phyloP scores from a whole-genome alignment of 257 asterid genomes.

The Rauvolfia tetraphylla region DNA sequence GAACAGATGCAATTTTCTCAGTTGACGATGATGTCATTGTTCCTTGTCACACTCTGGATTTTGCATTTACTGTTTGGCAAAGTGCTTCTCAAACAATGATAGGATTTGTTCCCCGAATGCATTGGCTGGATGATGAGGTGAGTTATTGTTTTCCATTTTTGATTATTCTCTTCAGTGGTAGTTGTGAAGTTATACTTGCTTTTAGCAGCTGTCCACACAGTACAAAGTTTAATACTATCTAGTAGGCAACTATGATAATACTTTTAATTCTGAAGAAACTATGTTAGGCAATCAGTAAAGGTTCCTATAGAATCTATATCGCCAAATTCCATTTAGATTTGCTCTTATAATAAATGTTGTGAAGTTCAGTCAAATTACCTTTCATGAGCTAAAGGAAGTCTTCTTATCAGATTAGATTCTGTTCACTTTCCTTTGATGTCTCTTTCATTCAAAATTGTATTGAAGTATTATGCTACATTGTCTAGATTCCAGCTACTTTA shows the following conservation, averaged over 20 bases:
- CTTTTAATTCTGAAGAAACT: neutral
- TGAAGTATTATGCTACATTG: neutral
- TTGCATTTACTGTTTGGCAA: conserved; percentile 59
- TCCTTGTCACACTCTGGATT: conserved; percentile 57
- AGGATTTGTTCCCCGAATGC: conserved; percentile 69
- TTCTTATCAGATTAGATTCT: neutral
- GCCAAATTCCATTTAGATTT: neutral
- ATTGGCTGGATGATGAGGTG: conserved; percentile 54
- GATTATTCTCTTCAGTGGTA: neutral
- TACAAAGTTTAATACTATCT: neutral
- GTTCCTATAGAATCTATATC: neutral
- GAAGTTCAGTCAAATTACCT: neutral
- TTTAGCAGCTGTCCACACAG: neutral
- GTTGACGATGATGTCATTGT: conserved; percentile 61
- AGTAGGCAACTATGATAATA: neutral
- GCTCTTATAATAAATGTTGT: neutral
- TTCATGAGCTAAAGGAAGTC: neutral
- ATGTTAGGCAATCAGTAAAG: neutral
- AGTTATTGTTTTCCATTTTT: conserved; percentile 6
- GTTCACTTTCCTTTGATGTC: neutral
- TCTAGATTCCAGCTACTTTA: neutral
- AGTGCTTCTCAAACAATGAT: conserved; percentile 62
- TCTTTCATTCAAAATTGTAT: neutral
- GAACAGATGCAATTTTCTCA: conserved; percentile 61
- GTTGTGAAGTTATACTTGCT: neutral